A percentile compares a stretch with the other conserved stretches of the same genome.
phyloP scores from a whole-genome alignment of 2,329 filamentous ascomycete species.

The Aureobasidium sp. region DNA sequence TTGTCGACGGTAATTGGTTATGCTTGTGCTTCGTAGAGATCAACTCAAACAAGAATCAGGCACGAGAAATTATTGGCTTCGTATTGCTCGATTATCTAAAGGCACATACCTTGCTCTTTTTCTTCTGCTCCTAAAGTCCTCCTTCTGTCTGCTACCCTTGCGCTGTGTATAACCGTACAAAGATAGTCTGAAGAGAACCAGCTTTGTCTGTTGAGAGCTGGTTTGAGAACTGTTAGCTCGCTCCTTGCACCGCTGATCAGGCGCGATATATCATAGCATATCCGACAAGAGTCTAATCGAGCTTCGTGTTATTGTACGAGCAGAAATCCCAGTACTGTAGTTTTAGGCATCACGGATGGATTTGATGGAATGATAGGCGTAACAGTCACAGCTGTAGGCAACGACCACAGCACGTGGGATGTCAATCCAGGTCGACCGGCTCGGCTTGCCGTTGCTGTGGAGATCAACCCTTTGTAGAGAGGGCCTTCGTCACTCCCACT shows the following conservation, averaged over 20 bases:
- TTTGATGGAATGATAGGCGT: not conserved
- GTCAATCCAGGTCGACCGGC: not conserved
- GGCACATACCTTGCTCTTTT: too few species aligned
- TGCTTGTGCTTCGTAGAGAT: not conserved
- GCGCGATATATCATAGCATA: not conserved
- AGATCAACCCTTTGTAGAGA: not conserved
- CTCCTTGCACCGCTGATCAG: not conserved
- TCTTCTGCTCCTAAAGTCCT: not conserved
- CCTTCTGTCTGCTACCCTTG: not conserved
- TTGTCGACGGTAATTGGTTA: not conserved
- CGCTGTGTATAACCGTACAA: too few species aligned
- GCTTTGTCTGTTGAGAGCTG: too few species aligned
- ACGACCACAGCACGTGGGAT: not conserved
- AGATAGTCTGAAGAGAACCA: not conserved
- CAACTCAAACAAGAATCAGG: not conserved
- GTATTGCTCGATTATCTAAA: not conserved
- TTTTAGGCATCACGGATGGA: not conserved
- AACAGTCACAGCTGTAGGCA: not conserved
- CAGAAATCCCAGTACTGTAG: not conserved
- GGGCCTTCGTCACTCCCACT: not conserved
- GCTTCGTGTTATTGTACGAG: not conserved
- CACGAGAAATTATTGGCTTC: not conserved
- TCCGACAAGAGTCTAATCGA: not conserved
- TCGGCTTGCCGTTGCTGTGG: constrained; percentile 1
- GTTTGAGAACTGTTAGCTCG: not conserved